Conservation (phyloP, 495 filamentous ascomycete species). For the Aspergillus leporis region DNA sequence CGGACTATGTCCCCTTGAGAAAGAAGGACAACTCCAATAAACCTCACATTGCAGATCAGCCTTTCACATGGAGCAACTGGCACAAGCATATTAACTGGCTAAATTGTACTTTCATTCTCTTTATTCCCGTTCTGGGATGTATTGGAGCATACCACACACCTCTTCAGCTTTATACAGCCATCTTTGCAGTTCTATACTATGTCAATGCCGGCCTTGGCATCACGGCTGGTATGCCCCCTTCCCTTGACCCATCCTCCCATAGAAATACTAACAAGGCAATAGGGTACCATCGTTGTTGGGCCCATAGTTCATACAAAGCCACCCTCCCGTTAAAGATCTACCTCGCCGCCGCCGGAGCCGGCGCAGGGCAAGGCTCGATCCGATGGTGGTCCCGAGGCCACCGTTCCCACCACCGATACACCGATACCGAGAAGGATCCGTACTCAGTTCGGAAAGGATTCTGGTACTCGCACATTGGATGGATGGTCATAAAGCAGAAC, state of each 20-base stretch:
- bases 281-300: constrained; percentile 82
- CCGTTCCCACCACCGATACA: constrained; percentile 90
- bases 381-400: constrained; percentile 92
- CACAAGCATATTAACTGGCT: constrained; percentile 91
- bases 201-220: constrained; percentile 83
- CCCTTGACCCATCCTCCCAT: not conserved
- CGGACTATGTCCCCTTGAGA: not conserved
- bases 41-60: constrained; percentile 48
- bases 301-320: constrained; percentile 85
- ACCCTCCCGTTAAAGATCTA: constrained; percentile 74
- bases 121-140: constrained; percentile 71
- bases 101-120: constrained; percentile 77
- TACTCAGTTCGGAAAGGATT: constrained; percentile 43
- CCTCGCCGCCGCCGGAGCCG: constrained; percentile 78
- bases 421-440: constrained; percentile 90
- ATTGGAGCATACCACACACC: constrained; percentile 73
- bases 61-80: constrained; percentile 81
- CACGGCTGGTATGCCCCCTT: constrained; percentile 56
- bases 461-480: constrained; percentile 2
- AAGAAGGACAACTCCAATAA: constrained; percentile 29
- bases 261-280: not conserved
- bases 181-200: constrained; percentile 81
- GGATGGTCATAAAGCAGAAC: constrained; percentile 1
- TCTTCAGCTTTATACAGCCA: constrained; percentile 62
- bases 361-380: constrained; percentile 85